phyloP scores from a whole-genome alignment of 495 filamentous ascomycete genomes.

The Trichoderma gamsii region DNA sequence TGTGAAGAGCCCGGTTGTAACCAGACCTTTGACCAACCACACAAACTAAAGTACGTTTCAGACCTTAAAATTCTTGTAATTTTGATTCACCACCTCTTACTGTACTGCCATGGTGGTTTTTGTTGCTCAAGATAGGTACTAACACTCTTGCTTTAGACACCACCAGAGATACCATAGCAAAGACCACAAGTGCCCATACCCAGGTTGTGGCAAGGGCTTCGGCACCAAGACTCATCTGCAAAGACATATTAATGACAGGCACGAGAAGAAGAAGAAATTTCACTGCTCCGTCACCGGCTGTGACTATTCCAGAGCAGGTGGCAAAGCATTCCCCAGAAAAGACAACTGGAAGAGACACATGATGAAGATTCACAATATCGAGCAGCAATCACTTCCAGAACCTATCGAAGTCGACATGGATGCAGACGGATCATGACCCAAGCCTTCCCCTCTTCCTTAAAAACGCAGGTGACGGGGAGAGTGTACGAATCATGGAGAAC shows the following conservation, averaged over 20 bases:
- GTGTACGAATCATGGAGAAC: neutral
- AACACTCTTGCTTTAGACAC: conserved; percentile 25
- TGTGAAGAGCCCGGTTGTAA: conserved; percentile 36
- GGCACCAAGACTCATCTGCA: conserved; percentile 49
- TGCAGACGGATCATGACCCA: conserved; percentile 17
- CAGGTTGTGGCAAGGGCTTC: conserved; percentile 39
- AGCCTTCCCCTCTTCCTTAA: neutral
- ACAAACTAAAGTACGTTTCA: conserved; percentile 41
- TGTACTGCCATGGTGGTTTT: neutral
- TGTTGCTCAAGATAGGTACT: neutral
- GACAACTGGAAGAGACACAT: conserved; percentile 49
- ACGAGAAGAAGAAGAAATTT: conserved; percentile 43
- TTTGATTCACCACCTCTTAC: neutral
- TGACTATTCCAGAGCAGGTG: conserved; percentile 38
- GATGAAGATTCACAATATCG: conserved; percentile 41
- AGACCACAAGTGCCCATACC: conserved; percentile 37
- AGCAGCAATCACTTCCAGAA: conserved; percentile 25
- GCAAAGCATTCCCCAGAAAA: conserved; percentile 46
- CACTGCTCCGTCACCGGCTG: conserved; percentile 41
- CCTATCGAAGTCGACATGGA: conserved; percentile 25
- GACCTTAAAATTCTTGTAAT: neutral
- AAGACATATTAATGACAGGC: conserved; percentile 47
- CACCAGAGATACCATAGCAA: conserved; percentile 46
- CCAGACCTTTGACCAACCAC: conserved; percentile 38
- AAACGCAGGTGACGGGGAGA: neutral